Evolutionary conservation across 2,329 filamentous ascomycete genomes (phyloP).

Genomic region (Sclerotinia subarctica): DNA sequence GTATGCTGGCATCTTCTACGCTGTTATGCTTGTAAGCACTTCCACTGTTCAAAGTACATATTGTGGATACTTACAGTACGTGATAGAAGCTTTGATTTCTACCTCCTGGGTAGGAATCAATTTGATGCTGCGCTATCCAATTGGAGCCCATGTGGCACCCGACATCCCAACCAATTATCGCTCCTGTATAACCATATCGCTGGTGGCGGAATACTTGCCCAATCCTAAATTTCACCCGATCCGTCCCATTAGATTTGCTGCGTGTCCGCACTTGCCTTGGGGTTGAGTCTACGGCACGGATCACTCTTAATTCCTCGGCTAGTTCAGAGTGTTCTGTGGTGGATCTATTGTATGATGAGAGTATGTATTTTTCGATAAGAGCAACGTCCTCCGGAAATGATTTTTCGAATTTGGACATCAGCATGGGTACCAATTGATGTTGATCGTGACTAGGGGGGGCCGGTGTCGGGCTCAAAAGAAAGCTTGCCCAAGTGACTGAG

Average conservation of each 20-base stretch:
- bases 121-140: conserved; percentile 62
- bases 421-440: conserved; percentile 38
- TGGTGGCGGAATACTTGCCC: conserved; percentile 83
- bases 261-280: conserved; percentile 46
- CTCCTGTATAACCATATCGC: conserved; percentile 73
- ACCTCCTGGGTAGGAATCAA: conserved; percentile 58
- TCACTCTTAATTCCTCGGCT: conserved; percentile 51
- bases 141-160: conserved; percentile 54
- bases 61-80: conserved; percentile 65
- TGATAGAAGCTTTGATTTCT: conserved; percentile 76
- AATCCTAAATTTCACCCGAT: conserved; percentile 62
- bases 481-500: conserved; percentile 41
- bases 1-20: conserved; percentile 63
- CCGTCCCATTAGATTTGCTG: conserved; percentile 27
- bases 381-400: conserved; percentile 41
- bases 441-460: conserved; percentile 30
- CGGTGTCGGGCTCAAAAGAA: conserved; percentile 35
- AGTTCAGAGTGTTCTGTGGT: conserved; percentile 42
- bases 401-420: conserved; percentile 40
- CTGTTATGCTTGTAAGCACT: conserved; percentile 43
- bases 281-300: conserved; percentile 55
- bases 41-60: conserved; percentile 15
- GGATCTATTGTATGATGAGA: conserved; percentile 35
- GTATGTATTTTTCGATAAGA: conserved; percentile 41
- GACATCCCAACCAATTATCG: conserved; percentile 79